phyloP scores from a whole-genome alignment of 2,329 filamentous ascomycete genomes.

The Trichoderma harzianum region DNA sequence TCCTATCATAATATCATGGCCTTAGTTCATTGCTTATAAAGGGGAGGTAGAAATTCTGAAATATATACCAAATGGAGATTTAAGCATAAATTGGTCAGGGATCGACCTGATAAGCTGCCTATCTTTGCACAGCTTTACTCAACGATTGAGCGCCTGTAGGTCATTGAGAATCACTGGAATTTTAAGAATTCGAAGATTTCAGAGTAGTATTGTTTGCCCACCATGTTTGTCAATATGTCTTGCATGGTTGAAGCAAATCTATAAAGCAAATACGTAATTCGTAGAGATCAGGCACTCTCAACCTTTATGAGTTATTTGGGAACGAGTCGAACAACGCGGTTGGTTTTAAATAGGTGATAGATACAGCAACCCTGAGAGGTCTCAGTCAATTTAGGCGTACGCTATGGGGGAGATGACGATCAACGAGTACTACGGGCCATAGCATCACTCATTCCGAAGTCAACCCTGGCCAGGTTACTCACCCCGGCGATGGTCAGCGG shows the following conservation, averaged over 20 bases:
- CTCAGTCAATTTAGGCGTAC: background rate
- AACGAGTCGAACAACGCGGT: no score
- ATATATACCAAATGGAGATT: background rate
- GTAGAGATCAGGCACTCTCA: background rate
- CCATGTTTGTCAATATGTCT: background rate
- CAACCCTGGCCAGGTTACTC: background rate
- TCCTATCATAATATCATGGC: background rate
- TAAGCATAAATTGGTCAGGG: background rate
- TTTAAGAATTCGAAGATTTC: background rate
- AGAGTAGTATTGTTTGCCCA: background rate
- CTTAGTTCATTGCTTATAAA: background rate
- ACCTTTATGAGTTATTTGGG: background rate
- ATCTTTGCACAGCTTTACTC: background rate
- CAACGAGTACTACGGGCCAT: background rate
- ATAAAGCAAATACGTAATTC: background rate
- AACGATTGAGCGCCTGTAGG: background rate
- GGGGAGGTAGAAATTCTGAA: background rate
- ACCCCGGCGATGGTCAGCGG: background rate
- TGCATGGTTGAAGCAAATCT: background rate
- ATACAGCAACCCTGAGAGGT: background rate
- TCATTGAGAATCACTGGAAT: background rate
- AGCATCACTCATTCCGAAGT: background rate
- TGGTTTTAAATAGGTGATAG: background rate
- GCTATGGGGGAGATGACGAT: background rate
- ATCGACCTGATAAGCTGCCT: background rate